Evolutionary conservation across 73 alveolate genomes (phyloP).

Genomic region (Blepharisma stoltei): DNA sequence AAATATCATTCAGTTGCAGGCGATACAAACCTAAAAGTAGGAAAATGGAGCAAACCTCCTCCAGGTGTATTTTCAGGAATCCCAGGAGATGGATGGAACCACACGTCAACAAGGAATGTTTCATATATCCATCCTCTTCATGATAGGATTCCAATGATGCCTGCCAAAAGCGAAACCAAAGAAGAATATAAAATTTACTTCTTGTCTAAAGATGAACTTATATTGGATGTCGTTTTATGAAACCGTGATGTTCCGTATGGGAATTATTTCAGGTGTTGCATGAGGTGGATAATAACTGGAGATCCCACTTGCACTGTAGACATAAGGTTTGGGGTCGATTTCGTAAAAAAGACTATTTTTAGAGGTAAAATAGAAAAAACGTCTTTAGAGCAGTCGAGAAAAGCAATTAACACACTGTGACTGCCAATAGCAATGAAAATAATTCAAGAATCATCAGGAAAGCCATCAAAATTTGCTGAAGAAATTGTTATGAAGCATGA

Average conservation of each 20-base stretch:
- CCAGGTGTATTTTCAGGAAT: neutral
- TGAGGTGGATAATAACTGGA: neutral
- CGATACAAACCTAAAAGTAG: neutral
- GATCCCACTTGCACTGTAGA: neutral
- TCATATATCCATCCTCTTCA: neutral
- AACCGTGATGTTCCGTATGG: slow-evolving; percentile 2
- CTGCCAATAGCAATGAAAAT: neutral
- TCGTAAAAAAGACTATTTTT: neutral
- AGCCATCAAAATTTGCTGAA: neutral
- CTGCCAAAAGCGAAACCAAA: neutral
- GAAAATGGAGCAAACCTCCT: neutral
- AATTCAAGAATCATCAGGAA: slow-evolving; percentile 13
- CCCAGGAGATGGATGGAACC: neutral
- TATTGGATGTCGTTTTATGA: neutral
- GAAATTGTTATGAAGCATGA: too few species aligned
- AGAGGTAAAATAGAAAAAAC: slow-evolving; percentile 17
- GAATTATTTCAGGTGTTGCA: neutral
- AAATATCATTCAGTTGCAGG: neutral
- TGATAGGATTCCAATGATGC: slow-evolving; percentile 19
- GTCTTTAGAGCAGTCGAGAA: neutral
- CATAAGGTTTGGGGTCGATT: slow-evolving; percentile 5
- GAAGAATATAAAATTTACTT: neutral
- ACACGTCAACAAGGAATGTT: neutral
- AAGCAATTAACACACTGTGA: neutral
- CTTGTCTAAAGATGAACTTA: neutral